Percentiles rank a stretch among this genome's conserved stretches.
Evolutionary conservation across 2,329 filamentous ascomycete genomes (phyloP).

Genomic region (Colletotrichum aenigma): DNA sequence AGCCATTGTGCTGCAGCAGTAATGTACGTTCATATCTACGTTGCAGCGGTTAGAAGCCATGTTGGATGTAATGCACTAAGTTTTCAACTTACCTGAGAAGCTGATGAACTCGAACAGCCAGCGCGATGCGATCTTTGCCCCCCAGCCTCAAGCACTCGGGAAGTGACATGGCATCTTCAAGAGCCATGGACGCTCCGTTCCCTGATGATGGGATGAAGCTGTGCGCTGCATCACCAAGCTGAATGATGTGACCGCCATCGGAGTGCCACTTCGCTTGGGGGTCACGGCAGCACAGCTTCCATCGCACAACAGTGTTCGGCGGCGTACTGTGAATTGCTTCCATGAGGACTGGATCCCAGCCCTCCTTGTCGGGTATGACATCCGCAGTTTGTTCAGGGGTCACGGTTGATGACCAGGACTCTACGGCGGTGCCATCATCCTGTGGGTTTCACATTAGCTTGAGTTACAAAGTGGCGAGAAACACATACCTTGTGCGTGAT

Average conservation of each 20-base stretch:
- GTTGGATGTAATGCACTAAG: background rate
- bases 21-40: background rate
- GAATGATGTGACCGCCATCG: conserved; percentile 16
- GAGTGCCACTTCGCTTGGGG: conserved; percentile 18
- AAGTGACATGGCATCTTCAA: conserved; percentile 23
- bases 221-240: conserved; percentile 25
- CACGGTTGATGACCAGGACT: background rate
- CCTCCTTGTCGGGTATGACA: background rate
- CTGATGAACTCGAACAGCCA: background rate
- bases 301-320: background rate
- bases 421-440: background rate
- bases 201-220: conserved; percentile 22
- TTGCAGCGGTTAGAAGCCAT: background rate
- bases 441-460: background rate
- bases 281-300: conserved; percentile 18
- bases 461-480: background rate
- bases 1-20: background rate
- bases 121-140: background rate
- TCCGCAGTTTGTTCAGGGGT: background rate
- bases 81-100: background rate
- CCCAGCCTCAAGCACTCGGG: background rate
- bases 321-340: background rate
- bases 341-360: background rate
- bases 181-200: conserved; percentile 21
- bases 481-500: background rate